These are phyloP conservation scores for Acanthochlamys bracteata DNA, from an alignment of 106 monocot species.

Conservation along the genomic window DNA sequence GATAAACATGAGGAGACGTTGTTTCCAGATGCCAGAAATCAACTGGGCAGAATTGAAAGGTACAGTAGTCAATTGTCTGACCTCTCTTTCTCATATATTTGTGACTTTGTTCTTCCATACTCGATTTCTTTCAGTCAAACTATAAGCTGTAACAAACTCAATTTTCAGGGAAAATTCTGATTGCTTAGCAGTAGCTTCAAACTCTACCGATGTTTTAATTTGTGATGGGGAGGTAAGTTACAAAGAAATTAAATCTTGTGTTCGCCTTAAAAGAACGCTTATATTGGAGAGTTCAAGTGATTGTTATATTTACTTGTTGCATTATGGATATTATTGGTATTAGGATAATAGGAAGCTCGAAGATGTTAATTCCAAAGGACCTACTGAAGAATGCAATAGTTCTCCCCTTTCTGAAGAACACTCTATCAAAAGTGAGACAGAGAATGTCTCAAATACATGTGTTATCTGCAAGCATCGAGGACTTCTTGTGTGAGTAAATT, in stretches of 20 bases:
- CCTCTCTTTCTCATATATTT: too few species aligned
- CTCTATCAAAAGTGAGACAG: conserved; percentile 1
- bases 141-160: too few species aligned
- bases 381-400: conserved; percentile 2
- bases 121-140: too few species aligned
- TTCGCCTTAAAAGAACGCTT: too few species aligned
- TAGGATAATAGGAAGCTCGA: conserved; percentile 25
- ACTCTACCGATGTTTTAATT: not conserved
- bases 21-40: not conserved
- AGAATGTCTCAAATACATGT: conserved; percentile 21
- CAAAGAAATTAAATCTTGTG: too few species aligned
- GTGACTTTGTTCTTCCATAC: too few species aligned
- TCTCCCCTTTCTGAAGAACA: conserved; percentile 3
- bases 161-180: conserved; percentile 2
- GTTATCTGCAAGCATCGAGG: conserved; percentile 38
- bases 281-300: too few species aligned
- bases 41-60: conserved; percentile 1
- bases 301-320: too few species aligned
- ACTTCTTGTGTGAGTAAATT: conserved; percentile 27
- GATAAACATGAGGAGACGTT: conserved; percentile 2
- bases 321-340: too few species aligned
- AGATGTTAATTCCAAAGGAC: not conserved
- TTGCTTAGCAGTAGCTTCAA: conserved; percentile 1
- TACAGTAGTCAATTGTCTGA: too few species aligned
- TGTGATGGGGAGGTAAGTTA: conserved; percentile 4